Evolutionary conservation across 78 protist species (phyloP).

Genomic region (Anaeramoeba flamelloides): DNA sequence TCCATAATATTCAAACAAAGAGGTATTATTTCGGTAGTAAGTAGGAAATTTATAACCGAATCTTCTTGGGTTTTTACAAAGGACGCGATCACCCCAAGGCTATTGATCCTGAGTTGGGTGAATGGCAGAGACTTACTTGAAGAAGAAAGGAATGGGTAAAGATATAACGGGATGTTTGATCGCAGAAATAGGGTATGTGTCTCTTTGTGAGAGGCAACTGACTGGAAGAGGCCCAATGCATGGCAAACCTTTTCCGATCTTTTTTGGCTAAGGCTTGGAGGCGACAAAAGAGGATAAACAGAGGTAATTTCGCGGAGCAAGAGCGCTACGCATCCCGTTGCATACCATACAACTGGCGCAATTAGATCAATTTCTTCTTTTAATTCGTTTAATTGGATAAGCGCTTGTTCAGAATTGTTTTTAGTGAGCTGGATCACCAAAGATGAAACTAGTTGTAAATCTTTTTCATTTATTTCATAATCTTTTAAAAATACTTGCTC

Average conservation of each 20-base stretch:
- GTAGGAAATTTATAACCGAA: constrained; percentile 78
- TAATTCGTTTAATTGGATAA: too few species aligned
- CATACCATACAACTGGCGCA: constrained; percentile 88
- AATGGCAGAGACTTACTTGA: constrained; percentile 69
- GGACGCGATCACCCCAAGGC: constrained; percentile 97
- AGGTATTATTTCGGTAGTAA: constrained; percentile 91
- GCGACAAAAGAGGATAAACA: constrained; percentile 83
- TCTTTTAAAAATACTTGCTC: too few species aligned
- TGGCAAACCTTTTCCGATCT: constrained; percentile 59
- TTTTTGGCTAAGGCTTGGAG: constrained; percentile 68
- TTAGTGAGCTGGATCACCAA: too few species aligned
- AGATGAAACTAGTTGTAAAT: too few species aligned
- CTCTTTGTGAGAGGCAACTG: constrained; percentile 90
- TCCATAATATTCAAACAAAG: constrained; percentile 96
- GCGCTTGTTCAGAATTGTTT: too few species aligned
- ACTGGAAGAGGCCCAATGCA: constrained; percentile 93
- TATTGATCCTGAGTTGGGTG: constrained; percentile 91
- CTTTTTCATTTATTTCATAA: too few species aligned
- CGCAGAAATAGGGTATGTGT: constrained; percentile 81
- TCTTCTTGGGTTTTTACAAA: constrained; percentile 75
- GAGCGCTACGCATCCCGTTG: constrained; percentile 80
- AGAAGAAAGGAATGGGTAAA: constrained; percentile 94
- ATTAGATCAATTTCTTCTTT: too few species aligned
- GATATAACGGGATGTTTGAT: constrained; percentile 90
- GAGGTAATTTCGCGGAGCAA: constrained; percentile 85